Percentiles rank a stretch among this genome's conserved stretches.
Conservation (phyloP, 177 flowering plant genomes). For the Telopea speciosissima region DNA sequence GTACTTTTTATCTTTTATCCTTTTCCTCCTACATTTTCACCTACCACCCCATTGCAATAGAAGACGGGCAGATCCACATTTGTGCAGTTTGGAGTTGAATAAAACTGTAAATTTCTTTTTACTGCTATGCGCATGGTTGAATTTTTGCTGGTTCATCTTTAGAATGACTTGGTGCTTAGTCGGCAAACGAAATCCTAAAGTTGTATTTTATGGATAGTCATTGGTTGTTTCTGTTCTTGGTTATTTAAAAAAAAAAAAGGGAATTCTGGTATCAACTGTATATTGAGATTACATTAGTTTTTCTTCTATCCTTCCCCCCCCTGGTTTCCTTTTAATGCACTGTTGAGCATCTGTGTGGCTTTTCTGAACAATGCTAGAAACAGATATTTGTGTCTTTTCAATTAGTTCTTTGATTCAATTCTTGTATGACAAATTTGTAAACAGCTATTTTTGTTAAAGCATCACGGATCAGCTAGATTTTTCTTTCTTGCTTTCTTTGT, state of each 20-base stretch:
- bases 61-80: neutral
- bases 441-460: neutral
- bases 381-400: neutral
- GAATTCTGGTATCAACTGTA: neutral
- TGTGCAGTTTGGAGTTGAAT: neutral
- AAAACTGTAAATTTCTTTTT: no score
- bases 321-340: no score
- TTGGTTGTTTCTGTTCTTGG: neutral
- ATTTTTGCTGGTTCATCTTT: neutral
- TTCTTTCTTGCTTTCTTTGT: neutral
- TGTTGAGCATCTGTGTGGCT: no score
- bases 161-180: neutral
- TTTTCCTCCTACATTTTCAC: neutral
- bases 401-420: neutral
- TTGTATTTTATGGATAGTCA: no score
- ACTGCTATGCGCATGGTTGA: neutral
- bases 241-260: no score
- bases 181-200: no score
- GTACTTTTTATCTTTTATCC: neutral
- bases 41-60: neutral
- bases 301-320: no score
- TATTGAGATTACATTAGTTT: neutral
- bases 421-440: neutral
- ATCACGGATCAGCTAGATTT: neutral
- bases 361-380: neutral